These are phyloP conservation scores for Phaeomoniella chlamydospora DNA, from an alignment of 2,329 filamentous ascomycete species.

Conservation along the genomic window DNA sequence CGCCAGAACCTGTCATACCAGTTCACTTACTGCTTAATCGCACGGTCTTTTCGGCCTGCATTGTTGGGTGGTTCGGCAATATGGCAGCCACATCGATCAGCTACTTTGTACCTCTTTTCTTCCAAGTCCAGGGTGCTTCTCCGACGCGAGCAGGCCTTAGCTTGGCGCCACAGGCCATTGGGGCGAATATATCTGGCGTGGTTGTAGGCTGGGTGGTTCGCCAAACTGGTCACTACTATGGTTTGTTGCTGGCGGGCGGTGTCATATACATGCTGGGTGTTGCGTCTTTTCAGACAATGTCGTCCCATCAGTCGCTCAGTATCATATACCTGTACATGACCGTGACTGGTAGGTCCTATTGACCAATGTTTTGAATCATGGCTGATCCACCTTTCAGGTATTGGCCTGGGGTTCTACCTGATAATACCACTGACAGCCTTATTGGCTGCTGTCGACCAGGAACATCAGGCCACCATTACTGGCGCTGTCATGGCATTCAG, in stretches of 20 bases:
- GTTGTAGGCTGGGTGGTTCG: conserved; percentile 4
- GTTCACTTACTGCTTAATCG: conserved; percentile 6
- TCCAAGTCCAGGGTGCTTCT: conserved; percentile 4
- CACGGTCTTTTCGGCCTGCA: conserved; percentile 5
- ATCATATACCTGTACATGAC: conserved; percentile 49
- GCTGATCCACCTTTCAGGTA: conserved; percentile 59
- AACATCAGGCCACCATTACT: neutral
- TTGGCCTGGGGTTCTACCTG: conserved; percentile 11
- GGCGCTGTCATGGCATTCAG: neutral
- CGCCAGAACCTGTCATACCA: conserved; percentile 6
- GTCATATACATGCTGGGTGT: conserved; percentile 31
- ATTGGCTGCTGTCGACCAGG: neutral
- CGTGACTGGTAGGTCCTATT: no score
- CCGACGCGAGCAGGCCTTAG: conserved; percentile 3
- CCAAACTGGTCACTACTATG: conserved; percentile 3
- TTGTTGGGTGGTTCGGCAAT: conserved; percentile 4
- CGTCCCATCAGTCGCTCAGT: conserved; percentile 39
- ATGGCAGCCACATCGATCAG: conserved; percentile 5
- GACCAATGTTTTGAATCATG: no score
- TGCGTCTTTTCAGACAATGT: conserved; percentile 41
- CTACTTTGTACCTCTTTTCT: conserved; percentile 6
- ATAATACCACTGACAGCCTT: neutral
- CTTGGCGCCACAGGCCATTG: conserved; percentile 4
- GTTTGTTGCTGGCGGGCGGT: conserved; percentile 31
- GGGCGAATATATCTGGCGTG: conserved; percentile 4